Conservation (phyloP, 2,329 filamentous ascomycete genomes). For the Pseudogymnoascus sp. region DNA sequence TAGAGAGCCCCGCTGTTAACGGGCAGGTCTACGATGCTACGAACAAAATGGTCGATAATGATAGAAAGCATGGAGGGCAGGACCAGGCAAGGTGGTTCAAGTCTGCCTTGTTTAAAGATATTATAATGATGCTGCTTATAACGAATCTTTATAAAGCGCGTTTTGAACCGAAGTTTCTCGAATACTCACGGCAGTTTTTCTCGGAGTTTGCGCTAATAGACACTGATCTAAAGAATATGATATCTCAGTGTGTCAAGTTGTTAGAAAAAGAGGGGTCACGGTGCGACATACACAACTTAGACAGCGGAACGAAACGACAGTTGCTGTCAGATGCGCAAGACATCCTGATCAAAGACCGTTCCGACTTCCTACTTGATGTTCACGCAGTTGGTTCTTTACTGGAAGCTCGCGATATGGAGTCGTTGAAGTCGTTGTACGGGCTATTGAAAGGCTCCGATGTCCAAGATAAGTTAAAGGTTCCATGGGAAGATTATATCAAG, state of each 20-base stretch:
- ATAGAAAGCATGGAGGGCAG: constrained; percentile 43
- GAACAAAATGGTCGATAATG: constrained; percentile 58
- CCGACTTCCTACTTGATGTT: constrained; percentile 56
- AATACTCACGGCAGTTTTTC: constrained; percentile 61
- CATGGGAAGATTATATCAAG: constrained; percentile 75
- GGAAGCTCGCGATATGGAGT: constrained; percentile 57
- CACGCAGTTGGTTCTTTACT: constrained; percentile 66
- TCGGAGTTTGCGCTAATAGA: constrained; percentile 59
- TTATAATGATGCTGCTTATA: constrained; percentile 78
- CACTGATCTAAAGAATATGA: constrained; percentile 64
- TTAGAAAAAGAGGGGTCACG: constrained; percentile 65
- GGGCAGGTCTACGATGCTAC: constrained; percentile 25
- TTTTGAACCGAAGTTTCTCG: constrained; percentile 72
- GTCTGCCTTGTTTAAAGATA: constrained; percentile 58
- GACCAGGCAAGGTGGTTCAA: constrained; percentile 49
- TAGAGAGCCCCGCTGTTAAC: constrained; percentile 25
- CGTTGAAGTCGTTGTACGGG: constrained; percentile 69
- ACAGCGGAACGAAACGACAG: constrained; percentile 71
- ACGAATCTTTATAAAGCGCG: constrained; percentile 69
- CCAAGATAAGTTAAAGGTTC: constrained; percentile 58
- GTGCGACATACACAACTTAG: constrained; percentile 74
- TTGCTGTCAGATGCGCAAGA: constrained; percentile 67
- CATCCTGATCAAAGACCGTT: constrained; percentile 61
- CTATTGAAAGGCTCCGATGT: constrained; percentile 66
- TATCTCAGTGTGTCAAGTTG: constrained; percentile 59